phyloP scores from a whole-genome alignment of 1,284 basidiomycete genomes.

The Afroboletus lepidellus region DNA sequence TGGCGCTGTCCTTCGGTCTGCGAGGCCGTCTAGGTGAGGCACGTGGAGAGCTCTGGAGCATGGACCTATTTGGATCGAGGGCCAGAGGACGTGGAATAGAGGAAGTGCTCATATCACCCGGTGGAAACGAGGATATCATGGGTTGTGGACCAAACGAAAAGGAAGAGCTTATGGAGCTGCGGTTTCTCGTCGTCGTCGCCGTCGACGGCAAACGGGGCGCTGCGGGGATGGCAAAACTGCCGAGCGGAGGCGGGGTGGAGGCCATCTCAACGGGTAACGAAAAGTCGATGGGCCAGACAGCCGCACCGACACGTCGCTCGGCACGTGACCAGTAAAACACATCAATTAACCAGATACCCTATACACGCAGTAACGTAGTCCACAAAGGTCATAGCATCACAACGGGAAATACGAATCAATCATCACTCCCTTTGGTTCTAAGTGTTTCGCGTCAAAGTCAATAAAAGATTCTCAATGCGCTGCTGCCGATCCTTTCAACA shows the following conservation, averaged over 20 bases:
- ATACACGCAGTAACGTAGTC: slow-evolving; percentile 1
- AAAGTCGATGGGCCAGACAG: not conserved
- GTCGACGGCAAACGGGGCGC: slow-evolving; percentile 31
- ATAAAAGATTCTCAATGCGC: slow-evolving; percentile 69
- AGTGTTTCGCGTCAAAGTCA: slow-evolving; percentile 51
- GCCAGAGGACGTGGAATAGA: slow-evolving; percentile 54
- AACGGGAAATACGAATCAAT: not conserved
- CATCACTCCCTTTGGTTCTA: slow-evolving; percentile 24
- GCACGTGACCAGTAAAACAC: slow-evolving; percentile 19
- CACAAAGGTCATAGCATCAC: not conserved
- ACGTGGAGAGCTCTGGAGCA: slow-evolving; percentile 66
- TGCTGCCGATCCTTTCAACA: slow-evolving; percentile 65
- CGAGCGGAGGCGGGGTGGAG: slow-evolving; percentile 32
- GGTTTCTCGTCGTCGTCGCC: slow-evolving; percentile 34
- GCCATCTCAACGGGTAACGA: slow-evolving; percentile 21
- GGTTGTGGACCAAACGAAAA: slow-evolving; percentile 80
- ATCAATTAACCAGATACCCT: not conserved
- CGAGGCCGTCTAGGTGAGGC: slow-evolving; percentile 58
- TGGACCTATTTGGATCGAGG: slow-evolving; percentile 74
- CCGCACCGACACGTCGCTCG: slow-evolving; percentile 6
- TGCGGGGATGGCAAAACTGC: slow-evolving; percentile 27
- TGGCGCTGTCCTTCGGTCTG: slow-evolving; percentile 46
- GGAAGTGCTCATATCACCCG: slow-evolving; percentile 54
- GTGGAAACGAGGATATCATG: slow-evolving; percentile 64
- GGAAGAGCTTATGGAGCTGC: slow-evolving; percentile 71